Percentiles rank a stretch among this genome's conserved stretches.
Evolutionary conservation across 2,329 filamentous ascomycete species (phyloP).

Genomic region (Microthyrium microscopicum): DNA sequence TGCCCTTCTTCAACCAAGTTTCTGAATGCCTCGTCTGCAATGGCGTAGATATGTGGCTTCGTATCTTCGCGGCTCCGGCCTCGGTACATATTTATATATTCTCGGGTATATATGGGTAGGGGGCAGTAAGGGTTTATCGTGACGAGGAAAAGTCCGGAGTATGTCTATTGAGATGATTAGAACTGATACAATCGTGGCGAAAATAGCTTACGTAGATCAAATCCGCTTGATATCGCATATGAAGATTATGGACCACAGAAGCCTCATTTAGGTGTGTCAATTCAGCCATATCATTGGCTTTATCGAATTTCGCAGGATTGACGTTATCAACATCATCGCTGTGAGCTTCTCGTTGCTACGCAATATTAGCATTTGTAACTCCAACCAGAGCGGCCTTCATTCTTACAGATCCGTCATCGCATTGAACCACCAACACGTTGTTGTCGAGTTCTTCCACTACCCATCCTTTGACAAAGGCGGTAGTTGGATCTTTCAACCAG

Average conservation of each 20-base stretch:
- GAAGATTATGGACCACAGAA: conserved; percentile 91
- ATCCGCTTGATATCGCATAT: conserved; percentile 88
- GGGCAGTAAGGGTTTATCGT: conserved; percentile 95
- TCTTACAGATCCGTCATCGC: conserved; percentile 60
- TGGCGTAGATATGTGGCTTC: conserved; percentile 92
- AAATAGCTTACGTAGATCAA: conserved; percentile 56
- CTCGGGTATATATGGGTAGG: conserved; percentile 85
- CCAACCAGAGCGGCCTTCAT: conserved; percentile 9
- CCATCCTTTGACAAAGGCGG: conserved; percentile 84
- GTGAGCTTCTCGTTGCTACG: conserved; percentile 64
- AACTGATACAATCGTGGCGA: background rate
- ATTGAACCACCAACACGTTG: conserved; percentile 67
- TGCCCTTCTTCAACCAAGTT: conserved; percentile 89
- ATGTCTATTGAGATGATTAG: conserved; percentile 42
- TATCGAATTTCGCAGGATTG: conserved; percentile 98
- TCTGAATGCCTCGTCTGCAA: conserved; percentile 91
- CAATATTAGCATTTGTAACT: background rate
- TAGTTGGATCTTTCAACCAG: conserved; percentile 78
- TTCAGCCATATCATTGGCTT: conserved; percentile 97
- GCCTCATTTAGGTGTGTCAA: conserved; percentile 95
- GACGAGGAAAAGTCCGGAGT: conserved; percentile 90
- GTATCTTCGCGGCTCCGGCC: conserved; percentile 83
- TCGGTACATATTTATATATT: conserved; percentile 97
- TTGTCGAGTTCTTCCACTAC: conserved; percentile 64
- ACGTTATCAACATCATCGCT: conserved; percentile 89